Evolutionary conservation across 164 flowering plant genomes (phyloP).

Genomic region (Sextonia rubra): DNA sequence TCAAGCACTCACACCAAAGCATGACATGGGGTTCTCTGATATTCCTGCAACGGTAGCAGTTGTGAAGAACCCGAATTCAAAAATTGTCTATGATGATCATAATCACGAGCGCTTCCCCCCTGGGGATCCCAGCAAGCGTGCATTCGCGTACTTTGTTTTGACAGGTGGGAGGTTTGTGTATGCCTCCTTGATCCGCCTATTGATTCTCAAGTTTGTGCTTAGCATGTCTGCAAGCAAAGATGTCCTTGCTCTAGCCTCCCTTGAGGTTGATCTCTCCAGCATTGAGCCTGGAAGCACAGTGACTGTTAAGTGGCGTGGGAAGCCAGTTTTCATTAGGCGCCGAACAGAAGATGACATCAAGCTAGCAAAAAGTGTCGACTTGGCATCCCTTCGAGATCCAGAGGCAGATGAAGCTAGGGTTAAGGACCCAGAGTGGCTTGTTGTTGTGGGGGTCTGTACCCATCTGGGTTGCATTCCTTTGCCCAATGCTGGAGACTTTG

Average conservation of each 20-base stretch:
- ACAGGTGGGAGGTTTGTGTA: conserved; percentile 21
- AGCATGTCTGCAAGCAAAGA: conserved; percentile 25
- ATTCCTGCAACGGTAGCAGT: conserved; percentile 19
- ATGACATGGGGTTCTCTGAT: conserved; percentile 9
- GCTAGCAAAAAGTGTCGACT: conserved; percentile 22
- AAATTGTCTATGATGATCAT: conserved; percentile 22
- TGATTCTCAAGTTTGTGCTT: conserved; percentile 19
- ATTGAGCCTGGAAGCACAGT: conserved; percentile 23
- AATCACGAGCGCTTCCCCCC: conserved; percentile 26
- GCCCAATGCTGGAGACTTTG: conserved; percentile 23
- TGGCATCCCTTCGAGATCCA: conserved; percentile 24
- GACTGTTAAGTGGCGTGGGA: conserved; percentile 27
- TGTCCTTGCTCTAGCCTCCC: conserved; percentile 23
- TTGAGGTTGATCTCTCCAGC: conserved; percentile 25
- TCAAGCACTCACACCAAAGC: conserved; percentile 10
- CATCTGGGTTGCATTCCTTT: conserved; percentile 22
- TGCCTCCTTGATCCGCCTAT: conserved; percentile 17
- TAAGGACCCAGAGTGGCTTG: conserved; percentile 28
- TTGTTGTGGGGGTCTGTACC: conserved; percentile 25
- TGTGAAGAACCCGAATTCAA: conserved; percentile 21
- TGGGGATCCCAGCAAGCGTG: conserved; percentile 24
- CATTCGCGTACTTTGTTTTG: conserved; percentile 24
- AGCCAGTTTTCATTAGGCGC: conserved; percentile 25
- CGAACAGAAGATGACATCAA: conserved; percentile 22
- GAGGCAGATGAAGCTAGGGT: conserved; percentile 17